Evolutionary conservation across 352 stramenopile species (phyloP).

Genomic region (Phytophthora hibernalis): DNA sequence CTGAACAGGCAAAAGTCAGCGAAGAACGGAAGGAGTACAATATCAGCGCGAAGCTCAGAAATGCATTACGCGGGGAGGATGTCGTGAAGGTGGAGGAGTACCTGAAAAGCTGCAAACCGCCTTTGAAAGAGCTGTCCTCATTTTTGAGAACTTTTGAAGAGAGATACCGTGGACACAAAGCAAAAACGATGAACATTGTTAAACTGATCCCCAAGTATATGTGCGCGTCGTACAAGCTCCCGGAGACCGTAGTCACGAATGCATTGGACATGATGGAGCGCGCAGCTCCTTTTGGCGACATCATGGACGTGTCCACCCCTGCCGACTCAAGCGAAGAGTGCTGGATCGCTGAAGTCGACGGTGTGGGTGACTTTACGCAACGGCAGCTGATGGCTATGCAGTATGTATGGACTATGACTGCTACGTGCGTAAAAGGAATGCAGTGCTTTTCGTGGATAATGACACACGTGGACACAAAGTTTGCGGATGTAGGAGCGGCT

Average conservation of each 20-base stretch:
- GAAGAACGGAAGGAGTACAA: neutral
- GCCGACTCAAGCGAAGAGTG: neutral
- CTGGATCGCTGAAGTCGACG: neutral
- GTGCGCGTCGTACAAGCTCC: neutral
- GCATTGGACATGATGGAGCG: neutral
- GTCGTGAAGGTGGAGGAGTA: conserved; percentile 2
- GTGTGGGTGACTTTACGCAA: neutral
- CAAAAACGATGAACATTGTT: neutral
- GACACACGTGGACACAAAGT: neutral
- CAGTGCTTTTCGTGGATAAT: conserved; percentile 10
- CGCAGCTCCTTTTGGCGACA: neutral
- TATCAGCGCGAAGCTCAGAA: neutral
- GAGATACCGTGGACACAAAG: neutral
- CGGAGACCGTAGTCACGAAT: neutral
- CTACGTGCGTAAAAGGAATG: neutral
- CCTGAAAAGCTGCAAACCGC: neutral
- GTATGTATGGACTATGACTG: conserved; percentile 1
- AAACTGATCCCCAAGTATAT: neutral
- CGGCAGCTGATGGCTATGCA: conserved; percentile 12
- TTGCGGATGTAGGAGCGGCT: neutral
- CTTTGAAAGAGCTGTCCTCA: neutral
- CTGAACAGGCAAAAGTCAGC: neutral
- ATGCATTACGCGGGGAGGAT: conserved; percentile 1
- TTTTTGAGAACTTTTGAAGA: conserved; percentile 3
- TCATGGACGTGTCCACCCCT: neutral